A percentile compares a stretch with the other conserved stretches of the same genome.
These are phyloP conservation scores for Saccharomyces hybrid DNA, from an alignment of 1,139 yeast species.

Conservation along the genomic window DNA sequence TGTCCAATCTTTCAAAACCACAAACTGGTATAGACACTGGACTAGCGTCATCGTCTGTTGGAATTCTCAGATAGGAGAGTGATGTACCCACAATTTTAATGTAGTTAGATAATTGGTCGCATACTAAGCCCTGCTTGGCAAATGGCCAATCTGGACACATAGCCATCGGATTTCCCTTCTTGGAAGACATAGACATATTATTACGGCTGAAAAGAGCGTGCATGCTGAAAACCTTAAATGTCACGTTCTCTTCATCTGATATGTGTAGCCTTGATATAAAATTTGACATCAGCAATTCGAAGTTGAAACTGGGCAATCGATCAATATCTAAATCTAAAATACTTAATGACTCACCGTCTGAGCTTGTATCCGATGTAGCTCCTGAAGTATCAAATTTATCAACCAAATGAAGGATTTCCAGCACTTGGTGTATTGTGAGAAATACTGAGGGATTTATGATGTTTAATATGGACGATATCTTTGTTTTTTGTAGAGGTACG, in stretches of 20 bases:
- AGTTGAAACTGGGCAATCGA: conserved; percentile 16
- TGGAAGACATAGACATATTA: conserved; percentile 3
- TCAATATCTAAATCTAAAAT: conserved; percentile 5
- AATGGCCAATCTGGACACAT: conserved; percentile 7
- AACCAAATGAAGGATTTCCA: conserved; percentile 8
- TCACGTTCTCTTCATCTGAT: conserved; percentile 16
- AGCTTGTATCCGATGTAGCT: not conserved
- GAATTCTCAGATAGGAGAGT: conserved; percentile 8
- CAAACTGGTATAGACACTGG: conserved; percentile 20
- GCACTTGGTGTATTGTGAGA: conserved; percentile 19
- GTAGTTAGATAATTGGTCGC: conserved; percentile 10
- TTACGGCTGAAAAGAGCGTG: conserved; percentile 17
- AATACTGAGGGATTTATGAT: conserved; percentile 27
- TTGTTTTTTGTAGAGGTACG: conserved; percentile 14
- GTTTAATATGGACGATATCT: conserved; percentile 18
- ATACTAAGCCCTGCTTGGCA: conserved; percentile 10
- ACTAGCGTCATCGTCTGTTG: conserved; percentile 6
- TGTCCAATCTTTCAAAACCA: conserved; percentile 26
- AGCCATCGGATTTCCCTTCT: not conserved
- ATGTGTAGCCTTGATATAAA: conserved; percentile 19
- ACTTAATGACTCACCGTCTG: not conserved
- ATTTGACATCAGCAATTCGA: conserved; percentile 20
- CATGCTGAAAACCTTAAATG: conserved; percentile 18
- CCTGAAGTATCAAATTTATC: not conserved
- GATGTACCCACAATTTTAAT: conserved; percentile 16